Percentiles rank a stretch among this genome's conserved stretches.
Conservation (phyloP, 352 stramenopile species). For the Blastocystis sp. region DNA sequence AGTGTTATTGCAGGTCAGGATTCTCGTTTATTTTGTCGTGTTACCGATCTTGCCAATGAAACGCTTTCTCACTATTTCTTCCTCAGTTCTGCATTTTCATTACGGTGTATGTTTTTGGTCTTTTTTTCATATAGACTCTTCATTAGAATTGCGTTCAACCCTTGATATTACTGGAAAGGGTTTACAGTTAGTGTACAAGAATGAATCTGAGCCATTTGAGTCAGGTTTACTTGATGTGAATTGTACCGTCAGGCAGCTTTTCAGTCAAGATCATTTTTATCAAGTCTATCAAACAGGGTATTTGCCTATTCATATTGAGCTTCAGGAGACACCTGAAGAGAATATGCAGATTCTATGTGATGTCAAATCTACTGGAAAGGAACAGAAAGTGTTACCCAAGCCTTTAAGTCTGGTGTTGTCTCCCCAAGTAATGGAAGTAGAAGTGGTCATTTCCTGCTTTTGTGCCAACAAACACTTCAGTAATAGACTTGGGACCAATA, state of each 20-base stretch:
- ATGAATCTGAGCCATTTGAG: not conserved
- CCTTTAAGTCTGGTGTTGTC: not conserved
- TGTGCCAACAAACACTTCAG: not conserved
- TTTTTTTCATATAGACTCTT: not conserved
- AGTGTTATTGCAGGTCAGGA: not conserved
- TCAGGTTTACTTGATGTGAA: not conserved
- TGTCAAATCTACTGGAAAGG: not conserved
- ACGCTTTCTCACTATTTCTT: not conserved
- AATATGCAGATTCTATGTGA: not conserved
- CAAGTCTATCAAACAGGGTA: not conserved
- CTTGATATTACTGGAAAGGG: not conserved
- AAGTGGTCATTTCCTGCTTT: not conserved
- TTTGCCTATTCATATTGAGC: not conserved
- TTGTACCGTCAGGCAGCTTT: not conserved
- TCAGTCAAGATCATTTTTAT: too few species aligned
- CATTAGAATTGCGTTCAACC: not conserved
- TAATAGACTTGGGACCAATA: too few species aligned
- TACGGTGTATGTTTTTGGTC: not conserved
- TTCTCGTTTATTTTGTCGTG: constrained; percentile 3
- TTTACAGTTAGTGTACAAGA: not conserved
- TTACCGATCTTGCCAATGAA: not conserved
- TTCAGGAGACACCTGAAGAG: not conserved
- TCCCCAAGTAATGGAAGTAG: not conserved
- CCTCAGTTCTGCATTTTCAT: not conserved
- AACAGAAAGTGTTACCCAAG: not conserved